Conservation (phyloP, 2,329 filamentous ascomycete genomes). For the Stagonosporopsis cucurbitacearum region DNA sequence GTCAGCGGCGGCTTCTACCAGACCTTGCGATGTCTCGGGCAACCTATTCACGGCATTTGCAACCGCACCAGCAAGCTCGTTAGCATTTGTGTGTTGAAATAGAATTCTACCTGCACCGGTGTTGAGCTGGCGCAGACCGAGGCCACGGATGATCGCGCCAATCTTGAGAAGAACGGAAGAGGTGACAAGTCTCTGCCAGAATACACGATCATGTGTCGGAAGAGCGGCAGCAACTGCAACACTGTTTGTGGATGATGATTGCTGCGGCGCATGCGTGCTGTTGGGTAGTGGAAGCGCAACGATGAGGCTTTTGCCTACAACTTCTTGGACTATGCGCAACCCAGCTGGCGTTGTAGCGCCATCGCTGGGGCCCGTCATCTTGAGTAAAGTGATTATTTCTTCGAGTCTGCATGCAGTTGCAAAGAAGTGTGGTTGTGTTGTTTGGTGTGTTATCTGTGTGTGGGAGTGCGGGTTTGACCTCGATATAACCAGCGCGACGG, state of each 20-base stretch:
- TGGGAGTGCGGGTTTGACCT: too few species aligned
- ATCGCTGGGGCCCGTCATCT: neutral
- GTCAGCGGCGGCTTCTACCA: conserved; percentile 2
- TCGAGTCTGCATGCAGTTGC: neutral
- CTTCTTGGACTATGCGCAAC: neutral
- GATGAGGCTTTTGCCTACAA: neutral
- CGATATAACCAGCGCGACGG: too few species aligned
- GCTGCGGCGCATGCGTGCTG: neutral
- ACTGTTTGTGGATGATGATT: neutral
- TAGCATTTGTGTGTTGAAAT: neutral
- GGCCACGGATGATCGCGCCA: neutral
- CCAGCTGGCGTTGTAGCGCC: neutral
- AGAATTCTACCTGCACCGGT: neutral
- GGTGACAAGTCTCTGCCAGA: neutral
- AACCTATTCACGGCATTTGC: neutral
- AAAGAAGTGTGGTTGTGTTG: neutral
- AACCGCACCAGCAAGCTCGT: conserved; percentile 7
- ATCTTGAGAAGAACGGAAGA: neutral
- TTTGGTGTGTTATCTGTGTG: too few species aligned
- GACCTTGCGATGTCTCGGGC: neutral
- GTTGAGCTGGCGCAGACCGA: conserved; percentile 13
- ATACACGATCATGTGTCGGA: conserved; percentile 1
- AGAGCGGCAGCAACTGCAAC: neutral
- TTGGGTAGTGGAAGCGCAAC: conserved; percentile 4
- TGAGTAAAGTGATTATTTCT: neutral